phyloP scores from a whole-genome alignment of 805 yeast genomes.

The Saccharomycopsis fibuligera region DNA sequence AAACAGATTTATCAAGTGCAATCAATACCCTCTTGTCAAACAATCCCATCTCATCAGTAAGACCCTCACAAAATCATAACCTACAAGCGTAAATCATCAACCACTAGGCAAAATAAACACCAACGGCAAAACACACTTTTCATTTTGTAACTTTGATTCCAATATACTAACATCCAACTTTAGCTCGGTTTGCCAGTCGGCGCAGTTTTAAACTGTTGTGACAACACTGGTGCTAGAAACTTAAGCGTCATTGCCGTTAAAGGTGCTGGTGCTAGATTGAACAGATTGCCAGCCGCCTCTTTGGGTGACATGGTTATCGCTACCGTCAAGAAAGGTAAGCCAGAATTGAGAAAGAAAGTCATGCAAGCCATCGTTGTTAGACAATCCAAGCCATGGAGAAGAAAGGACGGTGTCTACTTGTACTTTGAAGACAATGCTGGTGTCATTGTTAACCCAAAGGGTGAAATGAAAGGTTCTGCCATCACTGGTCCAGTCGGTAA shows the following conservation, averaged over 20 bases:
- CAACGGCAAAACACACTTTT: no score
- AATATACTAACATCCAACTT: no score
- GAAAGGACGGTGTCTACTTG: constrained; percentile 99
- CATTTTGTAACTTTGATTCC: no score
- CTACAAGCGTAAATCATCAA: no score
- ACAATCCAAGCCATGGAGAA: constrained; percentile 99
- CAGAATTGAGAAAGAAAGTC: constrained; percentile 99
- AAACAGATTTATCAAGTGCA: no score
- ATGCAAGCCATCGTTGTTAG: constrained; percentile 99
- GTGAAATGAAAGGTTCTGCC: constrained; percentile 99
- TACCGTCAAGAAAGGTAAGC: constrained; percentile 99
- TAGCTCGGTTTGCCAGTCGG: constrained; percentile 99
- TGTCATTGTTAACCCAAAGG: constrained; percentile 99
- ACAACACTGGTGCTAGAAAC: constrained; percentile 99
- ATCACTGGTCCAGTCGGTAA: constrained; percentile 99
- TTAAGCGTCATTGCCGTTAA: constrained; percentile 97
- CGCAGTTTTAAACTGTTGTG: constrained; percentile 99
- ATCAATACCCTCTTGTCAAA: no score
- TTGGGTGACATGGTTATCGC: constrained; percentile 99
- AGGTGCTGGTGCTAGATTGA: constrained; percentile 99
- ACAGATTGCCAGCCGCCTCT: constrained; percentile 99
- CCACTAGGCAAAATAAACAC: no score
- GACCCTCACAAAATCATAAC: no score
- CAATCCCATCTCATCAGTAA: no score
- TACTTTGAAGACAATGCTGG: constrained; percentile 99